Percentiles rank a stretch among this genome's conserved stretches.
phyloP scores from a whole-genome alignment of 2,329 filamentous ascomycete genomes.

The Pleurostoma richardsiae region DNA sequence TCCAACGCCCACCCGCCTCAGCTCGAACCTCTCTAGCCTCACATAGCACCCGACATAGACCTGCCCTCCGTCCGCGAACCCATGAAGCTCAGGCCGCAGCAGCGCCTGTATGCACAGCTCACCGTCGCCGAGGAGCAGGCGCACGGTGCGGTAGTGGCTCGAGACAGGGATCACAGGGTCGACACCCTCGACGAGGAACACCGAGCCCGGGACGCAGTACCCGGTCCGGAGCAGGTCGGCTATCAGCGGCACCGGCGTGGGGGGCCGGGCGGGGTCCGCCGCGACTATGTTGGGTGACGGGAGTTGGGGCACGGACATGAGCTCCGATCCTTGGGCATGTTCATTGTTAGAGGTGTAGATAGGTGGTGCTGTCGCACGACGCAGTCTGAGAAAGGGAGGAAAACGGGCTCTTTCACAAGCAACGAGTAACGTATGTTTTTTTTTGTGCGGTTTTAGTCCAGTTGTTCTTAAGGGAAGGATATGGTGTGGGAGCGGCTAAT shows the following conservation, averaged over 20 bases:
- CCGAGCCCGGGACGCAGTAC: slow-evolving; percentile 38
- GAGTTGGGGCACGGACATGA: slow-evolving; percentile 3
- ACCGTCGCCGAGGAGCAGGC: slow-evolving; percentile 47
- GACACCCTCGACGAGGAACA: slow-evolving; percentile 38
- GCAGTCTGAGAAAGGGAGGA: too few species aligned
- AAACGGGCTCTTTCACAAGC: too few species aligned
- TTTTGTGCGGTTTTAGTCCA: too few species aligned
- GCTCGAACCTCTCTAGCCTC: slow-evolving; percentile 33
- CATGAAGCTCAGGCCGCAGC: slow-evolving; percentile 38
- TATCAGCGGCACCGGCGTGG: slow-evolving; percentile 34
- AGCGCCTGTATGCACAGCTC: slow-evolving; percentile 50
- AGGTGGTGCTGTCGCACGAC: too few species aligned
- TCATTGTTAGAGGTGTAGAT: too few species aligned
- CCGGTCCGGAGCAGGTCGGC: slow-evolving; percentile 41
- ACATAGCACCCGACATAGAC: slow-evolving; percentile 44
- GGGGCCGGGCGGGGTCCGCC: slow-evolving; percentile 14
- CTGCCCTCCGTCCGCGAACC: slow-evolving; percentile 38
- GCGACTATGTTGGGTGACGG: slow-evolving; percentile 9
- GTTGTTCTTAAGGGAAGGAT: too few species aligned
- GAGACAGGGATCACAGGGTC: slow-evolving; percentile 8
- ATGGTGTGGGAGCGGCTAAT: too few species aligned
- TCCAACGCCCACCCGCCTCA: slow-evolving; percentile 14
- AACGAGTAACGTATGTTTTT: too few species aligned
- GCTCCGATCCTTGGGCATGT: neutral
- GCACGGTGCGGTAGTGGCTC: slow-evolving; percentile 34